These are phyloP conservation scores for Neonectria magnoliae DNA, from an alignment of 2,329 filamentous ascomycete genomes.

Conservation along the genomic window DNA sequence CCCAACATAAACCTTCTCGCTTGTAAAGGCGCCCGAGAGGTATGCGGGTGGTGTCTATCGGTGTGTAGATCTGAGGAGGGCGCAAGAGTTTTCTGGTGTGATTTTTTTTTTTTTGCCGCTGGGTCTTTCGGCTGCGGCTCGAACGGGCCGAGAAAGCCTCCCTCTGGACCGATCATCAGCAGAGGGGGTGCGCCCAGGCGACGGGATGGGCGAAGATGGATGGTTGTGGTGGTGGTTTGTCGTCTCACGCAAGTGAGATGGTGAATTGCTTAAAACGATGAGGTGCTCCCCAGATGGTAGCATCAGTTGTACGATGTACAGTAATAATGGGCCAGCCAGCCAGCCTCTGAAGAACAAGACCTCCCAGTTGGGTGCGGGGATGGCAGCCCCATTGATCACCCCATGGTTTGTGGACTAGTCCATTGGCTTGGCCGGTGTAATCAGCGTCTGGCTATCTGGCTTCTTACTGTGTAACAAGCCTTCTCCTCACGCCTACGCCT, in stretches of 20 bases:
- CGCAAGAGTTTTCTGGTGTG: neutral
- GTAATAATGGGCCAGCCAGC: neutral
- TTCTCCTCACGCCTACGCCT: neutral
- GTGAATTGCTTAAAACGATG: neutral
- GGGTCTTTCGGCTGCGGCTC: neutral
- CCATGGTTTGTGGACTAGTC: constrained; percentile 7
- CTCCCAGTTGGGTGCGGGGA: neutral
- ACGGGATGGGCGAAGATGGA: neutral
- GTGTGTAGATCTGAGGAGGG: neutral
- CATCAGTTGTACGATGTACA: neutral
- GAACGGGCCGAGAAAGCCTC: constrained; percentile 1
- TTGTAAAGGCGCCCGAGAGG: neutral
- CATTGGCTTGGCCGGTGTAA: neutral
- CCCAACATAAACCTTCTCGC: constrained; percentile 1
- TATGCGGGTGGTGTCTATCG: neutral
- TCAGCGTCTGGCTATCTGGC: neutral
- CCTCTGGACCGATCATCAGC: neutral
- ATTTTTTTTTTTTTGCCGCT: neutral
- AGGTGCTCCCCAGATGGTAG: neutral
- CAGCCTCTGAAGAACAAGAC: neutral
- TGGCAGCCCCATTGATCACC: constrained; percentile 21
- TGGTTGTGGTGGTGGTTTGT: neutral
- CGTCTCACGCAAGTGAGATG: neutral
- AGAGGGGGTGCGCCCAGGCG: neutral
- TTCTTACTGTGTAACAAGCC: neutral